Evolutionary conservation across 495 filamentous ascomycete genomes (phyloP), one percentile per base, ranked within the genome.

Genomic region (Talaromyces adpressus): DNA sequence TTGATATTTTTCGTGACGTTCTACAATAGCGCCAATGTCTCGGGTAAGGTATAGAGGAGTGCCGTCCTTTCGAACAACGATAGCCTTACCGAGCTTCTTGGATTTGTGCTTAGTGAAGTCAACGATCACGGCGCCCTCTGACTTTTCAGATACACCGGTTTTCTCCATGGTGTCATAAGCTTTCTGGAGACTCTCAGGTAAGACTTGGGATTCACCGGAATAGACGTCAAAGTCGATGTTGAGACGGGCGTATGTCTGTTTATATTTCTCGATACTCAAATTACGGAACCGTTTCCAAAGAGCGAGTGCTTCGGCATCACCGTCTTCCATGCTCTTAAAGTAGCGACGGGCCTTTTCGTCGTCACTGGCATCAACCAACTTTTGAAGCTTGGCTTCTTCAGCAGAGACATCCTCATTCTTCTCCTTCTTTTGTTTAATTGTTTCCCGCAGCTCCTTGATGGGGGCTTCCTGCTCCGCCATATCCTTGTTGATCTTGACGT

Each of bases 221-320:
- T 98, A 98, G 60, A 91, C 88, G 71, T 97, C 93, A 68, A 93
- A 98, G 63, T 86, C 81, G 70, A 98, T 97, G 76, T 97, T 97
- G 20, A 94, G 82, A 60, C 91, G 84, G 39, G 88, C 86, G 68
- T 93, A 93, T 3, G 91, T 91, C 66, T 86, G 77, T 74, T 90
- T 87, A 77, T 96, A 96, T 70, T 88, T 87, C 63, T 84, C 79
- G 67, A 97, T 97, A 75, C 89, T 92, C 53, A 98, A 82, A 52
- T 95, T 89, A 71, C 94, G 84, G 82, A 97, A 98, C 20, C 87
- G 84, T 69, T 84, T 83, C 94, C 94, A 98, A 63, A 89, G 78
- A 47, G 85, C 88, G 52, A 96, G 77, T 2, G 90, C 93, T 20
- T 85, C 85, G 61, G 82, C 72, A 65, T 97, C 88, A 20, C 89